Percentiles rank a stretch among this genome's conserved stretches.
Conservation (phyloP, 106 monocot genomes). For the Phalaenopsis equestris region DNA sequence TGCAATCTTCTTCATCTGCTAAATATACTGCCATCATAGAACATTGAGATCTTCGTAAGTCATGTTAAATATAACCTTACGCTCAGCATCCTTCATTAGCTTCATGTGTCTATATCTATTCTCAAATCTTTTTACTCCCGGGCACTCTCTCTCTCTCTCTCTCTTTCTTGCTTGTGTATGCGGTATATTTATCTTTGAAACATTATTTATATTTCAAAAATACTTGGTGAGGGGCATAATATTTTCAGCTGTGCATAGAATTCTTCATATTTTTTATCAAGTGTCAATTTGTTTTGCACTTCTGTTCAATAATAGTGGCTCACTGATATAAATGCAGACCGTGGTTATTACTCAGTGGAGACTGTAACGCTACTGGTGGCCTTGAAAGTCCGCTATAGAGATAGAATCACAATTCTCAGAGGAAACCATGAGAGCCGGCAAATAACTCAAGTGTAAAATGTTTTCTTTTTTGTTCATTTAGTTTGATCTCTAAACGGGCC, state of each 20-base stretch:
- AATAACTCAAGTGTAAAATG: constrained; percentile 78
- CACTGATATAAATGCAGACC: constrained; percentile 35
- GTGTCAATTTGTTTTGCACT: not conserved
- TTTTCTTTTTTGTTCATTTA: not conserved
- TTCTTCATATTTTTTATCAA: not conserved
- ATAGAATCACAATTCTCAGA: constrained; percentile 77
- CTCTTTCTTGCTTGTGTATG: not conserved
- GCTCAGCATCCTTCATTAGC: too few species aligned
- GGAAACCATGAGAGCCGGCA: constrained; percentile 84
- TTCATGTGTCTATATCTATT: too few species aligned
- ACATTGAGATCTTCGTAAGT: too few species aligned
- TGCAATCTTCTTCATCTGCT: too few species aligned
- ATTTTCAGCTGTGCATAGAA: not conserved
- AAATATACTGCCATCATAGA: too few species aligned
- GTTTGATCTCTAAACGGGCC: not conserved
- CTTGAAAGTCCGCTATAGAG: constrained; percentile 82
- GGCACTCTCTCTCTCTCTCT: too few species aligned
- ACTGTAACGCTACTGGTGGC: constrained; percentile 71
- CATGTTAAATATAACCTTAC: too few species aligned
- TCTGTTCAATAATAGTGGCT: not conserved
- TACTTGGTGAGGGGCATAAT: not conserved
- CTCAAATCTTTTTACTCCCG: too few species aligned
- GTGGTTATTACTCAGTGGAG: constrained; percentile 80
- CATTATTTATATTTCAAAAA: not conserved
- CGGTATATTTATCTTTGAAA: not conserved